A percentile compares a stretch with the other conserved stretches of the same genome.
Evolutionary conservation across 352 stramenopile genomes (phyloP).

Genomic region (Phytophthora megakarya): DNA sequence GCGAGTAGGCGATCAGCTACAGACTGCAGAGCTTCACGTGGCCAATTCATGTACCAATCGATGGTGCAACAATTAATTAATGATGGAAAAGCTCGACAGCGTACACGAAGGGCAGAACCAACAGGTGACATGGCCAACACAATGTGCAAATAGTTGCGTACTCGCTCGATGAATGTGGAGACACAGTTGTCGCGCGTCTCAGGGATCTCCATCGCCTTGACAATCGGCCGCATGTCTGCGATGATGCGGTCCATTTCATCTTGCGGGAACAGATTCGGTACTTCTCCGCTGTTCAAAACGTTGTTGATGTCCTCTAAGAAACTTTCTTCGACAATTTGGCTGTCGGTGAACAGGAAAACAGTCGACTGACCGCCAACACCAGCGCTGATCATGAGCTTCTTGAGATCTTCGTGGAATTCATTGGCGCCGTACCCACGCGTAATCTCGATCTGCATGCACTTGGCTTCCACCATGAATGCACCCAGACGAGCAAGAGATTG

Average conservation of each 20-base stretch:
- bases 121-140: constrained; percentile 95
- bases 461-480: constrained; percentile 91
- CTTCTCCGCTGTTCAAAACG: constrained; percentile 95
- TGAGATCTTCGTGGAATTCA: constrained; percentile 94
- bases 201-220: constrained; percentile 86
- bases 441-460: constrained; percentile 94
- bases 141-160: constrained; percentile 94
- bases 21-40: constrained; percentile 89
- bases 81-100: constrained; percentile 94
- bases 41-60: constrained; percentile 96
- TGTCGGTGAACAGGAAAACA: constrained; percentile 96
- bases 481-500: constrained; percentile 92
- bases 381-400: constrained; percentile 93
- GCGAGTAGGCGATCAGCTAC: constrained; percentile 90
- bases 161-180: constrained; percentile 87
- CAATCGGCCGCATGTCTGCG: constrained; percentile 91
- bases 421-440: constrained; percentile 87
- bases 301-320: constrained; percentile 98
- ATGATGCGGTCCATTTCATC: constrained; percentile 95
- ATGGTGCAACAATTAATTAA: constrained; percentile 97
- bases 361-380: constrained; percentile 82
- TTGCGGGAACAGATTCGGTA: constrained; percentile 93
- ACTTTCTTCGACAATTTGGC: constrained; percentile 94
- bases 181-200: constrained; percentile 93
- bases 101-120: constrained; percentile 90